Percentiles rank a stretch among this genome's conserved stretches.
Evolutionary conservation across 2,329 filamentous ascomycete species (phyloP).

Genomic region (Sclerotinia glacialis): DNA sequence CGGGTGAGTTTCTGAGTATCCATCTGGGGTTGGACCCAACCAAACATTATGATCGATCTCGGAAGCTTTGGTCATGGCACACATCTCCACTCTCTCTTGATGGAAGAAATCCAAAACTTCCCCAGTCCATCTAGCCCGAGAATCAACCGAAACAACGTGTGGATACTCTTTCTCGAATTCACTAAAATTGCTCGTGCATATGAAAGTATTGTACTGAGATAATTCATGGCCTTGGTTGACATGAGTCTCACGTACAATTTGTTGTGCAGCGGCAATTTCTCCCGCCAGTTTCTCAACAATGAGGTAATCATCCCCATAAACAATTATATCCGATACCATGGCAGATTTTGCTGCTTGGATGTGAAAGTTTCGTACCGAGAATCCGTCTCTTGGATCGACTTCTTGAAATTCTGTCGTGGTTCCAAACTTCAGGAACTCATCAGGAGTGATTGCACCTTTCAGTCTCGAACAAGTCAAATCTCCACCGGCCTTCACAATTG

Average conservation of each 20-base stretch:
- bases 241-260: slow-evolving; percentile 67
- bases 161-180: slow-evolving; percentile 69
- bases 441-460: slow-evolving; percentile 80
- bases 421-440: slow-evolving; percentile 64
- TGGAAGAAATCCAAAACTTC: slow-evolving; percentile 84
- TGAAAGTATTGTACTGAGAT: slow-evolving; percentile 80
- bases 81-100: slow-evolving; percentile 90
- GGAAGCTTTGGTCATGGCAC: slow-evolving; percentile 82
- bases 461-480: slow-evolving; percentile 71
- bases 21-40: slow-evolving; percentile 81
- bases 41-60: slow-evolving; percentile 89
- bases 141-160: slow-evolving; percentile 72
- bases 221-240: slow-evolving; percentile 53
- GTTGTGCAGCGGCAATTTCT: slow-evolving; percentile 73
- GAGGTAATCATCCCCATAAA: slow-evolving; percentile 75
- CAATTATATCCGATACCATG: slow-evolving; percentile 83
- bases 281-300: slow-evolving; percentile 61
- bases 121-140: slow-evolving; percentile 67
- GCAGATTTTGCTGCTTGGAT: slow-evolving; percentile 90
- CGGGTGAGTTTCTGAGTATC: slow-evolving; percentile 43
- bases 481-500: slow-evolving; percentile 84
- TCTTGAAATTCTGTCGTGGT: slow-evolving; percentile 61
- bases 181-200: slow-evolving; percentile 62
- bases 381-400: slow-evolving; percentile 82
- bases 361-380: slow-evolving; percentile 95